Conservation (phyloP, 495 filamentous ascomycete genomes). For the Lepraria neglecta region DNA sequence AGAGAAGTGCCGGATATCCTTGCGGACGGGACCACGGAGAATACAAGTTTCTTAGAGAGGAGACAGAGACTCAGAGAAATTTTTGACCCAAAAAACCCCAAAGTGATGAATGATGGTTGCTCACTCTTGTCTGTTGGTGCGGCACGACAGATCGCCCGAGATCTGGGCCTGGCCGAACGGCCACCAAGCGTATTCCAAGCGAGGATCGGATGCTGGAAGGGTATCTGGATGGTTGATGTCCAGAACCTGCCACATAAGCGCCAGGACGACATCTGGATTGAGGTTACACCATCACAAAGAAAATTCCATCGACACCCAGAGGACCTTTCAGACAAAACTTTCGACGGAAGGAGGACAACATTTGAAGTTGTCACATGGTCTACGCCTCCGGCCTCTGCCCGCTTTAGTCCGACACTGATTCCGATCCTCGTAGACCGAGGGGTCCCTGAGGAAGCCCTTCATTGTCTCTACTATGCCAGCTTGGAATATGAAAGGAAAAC, state of each 20-base stretch:
- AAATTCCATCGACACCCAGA: neutral
- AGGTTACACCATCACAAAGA: conserved; percentile 3
- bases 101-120: neutral
- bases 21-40: neutral
- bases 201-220: neutral
- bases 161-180: neutral
- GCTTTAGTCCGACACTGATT: neutral
- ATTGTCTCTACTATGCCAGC: neutral
- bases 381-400: neutral
- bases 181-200: conserved; percentile 2
- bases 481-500: neutral
- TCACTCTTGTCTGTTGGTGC: neutral
- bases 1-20: conserved; percentile 2
- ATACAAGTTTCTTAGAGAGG: neutral
- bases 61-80: neutral
- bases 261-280: neutral
- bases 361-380: conserved; percentile 1
- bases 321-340: neutral
- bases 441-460: neutral
- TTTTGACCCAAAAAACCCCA: neutral
- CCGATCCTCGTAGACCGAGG: neutral
- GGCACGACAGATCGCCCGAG: neutral
- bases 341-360: neutral
- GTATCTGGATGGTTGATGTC: neutral
- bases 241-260: neutral